A percentile compares a stretch with the other conserved stretches of the same genome.
These are phyloP conservation scores for Serendipita sp. DNA, from an alignment of 768 basidiomycete species.

Conservation along the genomic window DNA sequence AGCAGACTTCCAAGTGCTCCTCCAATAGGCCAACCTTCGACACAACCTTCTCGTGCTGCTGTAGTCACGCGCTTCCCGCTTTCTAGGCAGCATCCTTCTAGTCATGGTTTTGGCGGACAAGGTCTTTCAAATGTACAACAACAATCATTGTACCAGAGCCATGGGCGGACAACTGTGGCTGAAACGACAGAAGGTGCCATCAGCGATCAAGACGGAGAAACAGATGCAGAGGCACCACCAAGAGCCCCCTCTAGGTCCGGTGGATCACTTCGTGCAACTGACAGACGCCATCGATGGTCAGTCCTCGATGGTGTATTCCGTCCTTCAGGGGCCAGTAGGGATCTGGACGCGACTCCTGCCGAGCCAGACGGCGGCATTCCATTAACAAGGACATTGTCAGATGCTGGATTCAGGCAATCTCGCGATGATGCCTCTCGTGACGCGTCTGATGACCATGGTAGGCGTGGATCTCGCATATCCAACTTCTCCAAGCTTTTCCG, in stretches of 20 bases:
- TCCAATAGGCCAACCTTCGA: constrained; percentile 38
- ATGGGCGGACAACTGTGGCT: neutral
- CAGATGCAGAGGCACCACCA: constrained; percentile 14
- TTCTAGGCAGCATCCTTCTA: neutral
- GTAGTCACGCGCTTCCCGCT: constrained; percentile 3
- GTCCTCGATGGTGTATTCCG: constrained; percentile 35
- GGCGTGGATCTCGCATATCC: neutral
- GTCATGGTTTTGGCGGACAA: neutral
- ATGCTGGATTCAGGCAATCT: neutral
- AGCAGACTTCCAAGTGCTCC: constrained; percentile 63
- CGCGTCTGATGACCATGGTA: no score
- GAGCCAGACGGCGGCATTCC: neutral
- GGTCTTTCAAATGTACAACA: neutral
- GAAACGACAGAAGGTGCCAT: constrained; percentile 11
- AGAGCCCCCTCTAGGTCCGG: neutral
- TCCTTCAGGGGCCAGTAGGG: constrained; percentile 6
- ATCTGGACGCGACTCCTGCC: constrained; percentile 1
- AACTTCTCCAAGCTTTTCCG: neutral
- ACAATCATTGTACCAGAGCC: neutral
- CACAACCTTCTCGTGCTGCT: constrained; percentile 25
- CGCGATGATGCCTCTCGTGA: no score
- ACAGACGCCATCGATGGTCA: constrained; percentile 48
- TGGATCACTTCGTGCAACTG: neutral
- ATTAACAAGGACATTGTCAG: neutral
- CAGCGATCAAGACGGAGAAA: constrained; percentile 14